Conservation (phyloP, 2,329 filamentous ascomycete species). For the Fragosphaeria purpurea region DNA sequence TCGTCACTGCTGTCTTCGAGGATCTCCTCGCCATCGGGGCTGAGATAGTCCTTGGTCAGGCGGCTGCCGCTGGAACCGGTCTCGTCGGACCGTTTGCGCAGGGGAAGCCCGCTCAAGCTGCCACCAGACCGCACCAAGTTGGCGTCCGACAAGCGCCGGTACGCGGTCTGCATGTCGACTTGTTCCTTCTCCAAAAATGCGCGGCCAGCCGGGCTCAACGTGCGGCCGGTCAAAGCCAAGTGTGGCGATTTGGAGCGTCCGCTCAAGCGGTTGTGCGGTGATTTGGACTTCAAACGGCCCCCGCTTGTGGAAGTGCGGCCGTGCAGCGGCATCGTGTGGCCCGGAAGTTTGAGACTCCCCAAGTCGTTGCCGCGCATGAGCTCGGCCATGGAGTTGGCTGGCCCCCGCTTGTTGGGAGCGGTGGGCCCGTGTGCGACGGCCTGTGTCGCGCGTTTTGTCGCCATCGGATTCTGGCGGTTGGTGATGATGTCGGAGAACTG, state of each 20-base stretch:
- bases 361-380: constrained; percentile 43
- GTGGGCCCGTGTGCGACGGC: constrained; percentile 29
- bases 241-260: constrained; percentile 39
- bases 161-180: constrained; percentile 59
- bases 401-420: constrained; percentile 2
- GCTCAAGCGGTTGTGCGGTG: constrained; percentile 40
- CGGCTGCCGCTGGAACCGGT: constrained; percentile 36
- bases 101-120: constrained; percentile 49
- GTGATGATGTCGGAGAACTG: constrained; percentile 52
- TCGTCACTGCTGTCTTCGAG: constrained; percentile 61
- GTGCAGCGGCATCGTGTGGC: constrained; percentile 22
- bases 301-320: constrained; percentile 31
- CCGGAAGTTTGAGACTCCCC: constrained; percentile 37
- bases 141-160: constrained; percentile 62
- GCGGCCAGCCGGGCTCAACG: constrained; percentile 28
- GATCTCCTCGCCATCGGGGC: constrained; percentile 55
- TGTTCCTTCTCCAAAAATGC: constrained; percentile 49
- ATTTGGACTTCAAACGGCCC: constrained; percentile 37
- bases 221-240: constrained; percentile 19
- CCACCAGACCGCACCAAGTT: constrained; percentile 55
- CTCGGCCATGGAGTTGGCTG: constrained; percentile 37
- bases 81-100: constrained; percentile 34
- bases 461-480: constrained; percentile 35
- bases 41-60: constrained; percentile 57
- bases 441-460: constrained; percentile 34